A percentile compares a stretch with the other conserved stretches of the same genome.
phyloP scores from a whole-genome alignment of 805 yeast genomes.

The Teunomyces atbi region DNA sequence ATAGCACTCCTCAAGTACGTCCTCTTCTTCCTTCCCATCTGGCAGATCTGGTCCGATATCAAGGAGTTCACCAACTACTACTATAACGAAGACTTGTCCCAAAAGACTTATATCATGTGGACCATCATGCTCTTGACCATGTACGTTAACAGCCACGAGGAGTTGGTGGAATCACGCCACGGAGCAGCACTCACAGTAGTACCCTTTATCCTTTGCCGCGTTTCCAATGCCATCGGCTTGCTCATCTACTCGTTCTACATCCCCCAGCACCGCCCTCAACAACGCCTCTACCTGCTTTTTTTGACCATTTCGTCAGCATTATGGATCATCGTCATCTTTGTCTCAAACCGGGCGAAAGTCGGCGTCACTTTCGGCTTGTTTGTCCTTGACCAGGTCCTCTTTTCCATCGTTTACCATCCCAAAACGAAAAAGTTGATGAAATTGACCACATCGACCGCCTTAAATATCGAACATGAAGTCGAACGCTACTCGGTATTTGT shows the following conservation, averaged over 20 bases:
- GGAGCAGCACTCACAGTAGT: conserved; percentile 46
- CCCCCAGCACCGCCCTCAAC: conserved; percentile 51
- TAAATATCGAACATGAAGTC: conserved; percentile 66
- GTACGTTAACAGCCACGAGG: conserved; percentile 48
- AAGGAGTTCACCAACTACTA: conserved; percentile 64
- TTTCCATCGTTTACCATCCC: conserved; percentile 46
- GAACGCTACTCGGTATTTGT: conserved; percentile 59
- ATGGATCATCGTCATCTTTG: conserved; percentile 55
- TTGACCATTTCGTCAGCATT: conserved; percentile 35
- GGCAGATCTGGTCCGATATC: conserved; percentile 64
- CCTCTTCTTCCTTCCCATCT: conserved; percentile 55
- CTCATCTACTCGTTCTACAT: conserved; percentile 45
- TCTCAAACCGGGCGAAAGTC: conserved; percentile 44
- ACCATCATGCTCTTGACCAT: conserved; percentile 47
- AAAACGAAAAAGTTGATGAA: conserved; percentile 40
- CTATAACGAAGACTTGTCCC: conserved; percentile 58
- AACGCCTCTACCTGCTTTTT: conserved; percentile 35
- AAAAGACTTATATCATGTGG: conserved; percentile 53
- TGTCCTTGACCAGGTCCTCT: conserved; percentile 40
- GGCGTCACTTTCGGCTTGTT: conserved; percentile 43
- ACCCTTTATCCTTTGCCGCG: conserved; percentile 48
- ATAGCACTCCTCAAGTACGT: conserved; percentile 46
- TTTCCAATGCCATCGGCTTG: conserved; percentile 33
- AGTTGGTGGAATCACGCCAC: conserved; percentile 31
- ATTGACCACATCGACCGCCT: conserved; percentile 52